A percentile compares a stretch with the other conserved stretches of the same genome.
phyloP scores from a whole-genome alignment of 2,329 filamentous ascomycete species.

The Fusarium longipes region DNA sequence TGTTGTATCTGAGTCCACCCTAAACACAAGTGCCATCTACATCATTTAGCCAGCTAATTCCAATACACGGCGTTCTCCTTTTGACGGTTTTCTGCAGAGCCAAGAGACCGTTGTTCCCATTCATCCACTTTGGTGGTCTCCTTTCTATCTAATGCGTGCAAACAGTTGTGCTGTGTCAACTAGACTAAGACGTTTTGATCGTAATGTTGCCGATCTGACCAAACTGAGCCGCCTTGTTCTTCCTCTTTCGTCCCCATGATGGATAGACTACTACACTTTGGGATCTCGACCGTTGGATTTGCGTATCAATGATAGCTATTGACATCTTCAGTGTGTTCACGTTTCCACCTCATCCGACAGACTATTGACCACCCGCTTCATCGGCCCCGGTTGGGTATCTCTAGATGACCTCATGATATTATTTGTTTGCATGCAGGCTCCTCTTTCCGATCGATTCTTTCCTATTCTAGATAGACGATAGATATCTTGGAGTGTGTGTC shows the following conservation, averaged over 20 bases:
- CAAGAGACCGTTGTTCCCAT: neutral
- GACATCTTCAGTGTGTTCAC: neutral
- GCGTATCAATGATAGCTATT: neutral
- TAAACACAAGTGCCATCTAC: slow-evolving; percentile 6
- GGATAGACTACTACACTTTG: too few species aligned
- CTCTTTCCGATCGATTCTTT: neutral
- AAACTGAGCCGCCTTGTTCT: neutral
- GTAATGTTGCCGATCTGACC: neutral
- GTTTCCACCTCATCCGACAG: slow-evolving; percentile 10
- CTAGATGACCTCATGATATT: slow-evolving; percentile 20
- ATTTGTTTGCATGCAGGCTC: slow-evolving; percentile 12
- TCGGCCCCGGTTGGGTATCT: neutral
- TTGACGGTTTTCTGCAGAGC: neutral
- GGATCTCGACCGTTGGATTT: neutral
- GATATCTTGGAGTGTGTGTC: neutral
- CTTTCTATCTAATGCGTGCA: neutral
- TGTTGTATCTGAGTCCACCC: neutral
- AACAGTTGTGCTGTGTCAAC: neutral
- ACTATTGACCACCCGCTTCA: neutral
- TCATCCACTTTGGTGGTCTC: too few species aligned
- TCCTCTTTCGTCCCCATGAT: neutral
- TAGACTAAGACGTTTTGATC: neutral
- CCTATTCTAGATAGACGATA: neutral
- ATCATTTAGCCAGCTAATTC: neutral
- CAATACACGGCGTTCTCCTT: neutral